Base-by-base conservation (phyloP, 306 rosid species). In the Lotus japonicus region DNA sequence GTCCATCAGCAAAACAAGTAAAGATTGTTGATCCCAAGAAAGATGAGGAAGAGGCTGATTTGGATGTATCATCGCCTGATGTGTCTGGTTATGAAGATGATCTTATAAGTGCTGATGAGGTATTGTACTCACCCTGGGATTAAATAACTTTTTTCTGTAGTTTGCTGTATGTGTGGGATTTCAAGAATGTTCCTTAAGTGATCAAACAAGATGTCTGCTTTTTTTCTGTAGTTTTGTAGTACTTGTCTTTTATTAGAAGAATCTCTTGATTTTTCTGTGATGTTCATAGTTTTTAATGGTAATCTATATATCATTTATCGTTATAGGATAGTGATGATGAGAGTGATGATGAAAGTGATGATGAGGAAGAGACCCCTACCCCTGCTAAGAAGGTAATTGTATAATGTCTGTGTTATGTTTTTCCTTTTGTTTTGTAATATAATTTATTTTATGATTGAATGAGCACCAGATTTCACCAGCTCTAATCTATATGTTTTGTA, bases 311-410 rank as follows among this genome's bases (percentile, higher is more conserved):
- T 35, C 3, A 16, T 56, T 54, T 28, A 33, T 36, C 6, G 3
- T 48, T 73, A 13, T 52, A 92, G 98, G 80, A 5, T 31, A 31
- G 65, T 41, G 76, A 71, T 1, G 85, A 70, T 0, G 89, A 63
- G 0, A 45, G 62, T 14, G 89, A n/a, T n/a, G n/a, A n/a, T n/a
- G n/a, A 84, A 0, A 86, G 79, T 15, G 83, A 81, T 6, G 89
- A 79, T 15, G 91, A 28, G 4, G 80, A 73, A 1, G 80, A 81
- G 66, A 70, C 81, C 50, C 83, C 92, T 51, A 70, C 81, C 50
- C 83, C 92, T 51, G 84, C 86, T 2, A 84, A 84, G 74, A 90
- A 90, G 96, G 98, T 87, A 73, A 0, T n/a, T 0, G 0, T 14
- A 14, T 21, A 11, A 2, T 1, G 2, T 1, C 23, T 21, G 1